A percentile compares a stretch with the other conserved stretches of the same genome.
These are phyloP conservation scores for Russula sp. DNA, from an alignment of 768 basidiomycete species.

Conservation along the genomic window DNA sequence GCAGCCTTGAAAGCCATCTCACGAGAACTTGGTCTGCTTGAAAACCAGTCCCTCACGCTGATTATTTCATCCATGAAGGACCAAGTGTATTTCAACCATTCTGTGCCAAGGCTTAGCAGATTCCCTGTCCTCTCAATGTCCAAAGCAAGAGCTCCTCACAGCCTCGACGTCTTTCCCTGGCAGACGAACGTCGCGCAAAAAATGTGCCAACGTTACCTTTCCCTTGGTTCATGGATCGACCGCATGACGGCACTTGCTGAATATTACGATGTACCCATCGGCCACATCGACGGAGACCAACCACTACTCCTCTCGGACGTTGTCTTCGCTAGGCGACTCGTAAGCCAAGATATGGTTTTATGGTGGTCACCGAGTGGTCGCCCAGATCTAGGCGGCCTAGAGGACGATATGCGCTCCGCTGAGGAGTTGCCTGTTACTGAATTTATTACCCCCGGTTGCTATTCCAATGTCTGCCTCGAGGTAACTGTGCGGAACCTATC, in stretches of 20 bases:
- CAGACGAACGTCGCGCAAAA: conserved; percentile 74
- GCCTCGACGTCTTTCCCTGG: conserved; percentile 84
- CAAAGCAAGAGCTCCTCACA: conserved; percentile 68
- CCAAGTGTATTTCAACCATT: conserved; percentile 71
- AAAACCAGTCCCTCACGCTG: conserved; percentile 66
- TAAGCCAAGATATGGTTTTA: conserved; percentile 83
- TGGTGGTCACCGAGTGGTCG: conserved; percentile 94
- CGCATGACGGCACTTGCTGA: conserved; percentile 72
- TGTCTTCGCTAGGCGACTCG: conserved; percentile 80
- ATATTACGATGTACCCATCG: conserved; percentile 90
- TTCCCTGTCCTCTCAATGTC: conserved; percentile 89
- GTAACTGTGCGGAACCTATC: conserved; percentile 87
- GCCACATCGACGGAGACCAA: conserved; percentile 88
- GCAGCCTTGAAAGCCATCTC: conserved; percentile 84
- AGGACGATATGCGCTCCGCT: conserved; percentile 71
- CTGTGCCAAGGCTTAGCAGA: conserved; percentile 62
- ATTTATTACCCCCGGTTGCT: conserved; percentile 78
- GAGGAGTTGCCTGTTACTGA: conserved; percentile 83
- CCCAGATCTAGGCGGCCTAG: conserved; percentile 91
- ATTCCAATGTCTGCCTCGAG: conserved; percentile 89
- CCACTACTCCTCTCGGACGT: conserved; percentile 86
- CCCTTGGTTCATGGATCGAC: conserved; percentile 73
- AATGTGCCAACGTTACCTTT: conserved; percentile 80
- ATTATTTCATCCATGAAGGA: conserved; percentile 86
- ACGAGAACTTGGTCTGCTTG: conserved; percentile 73